These are phyloP conservation scores for Leccinum subtestaceum DNA, from an alignment of 768 basidiomycete genomes.

Conservation along the genomic window DNA sequence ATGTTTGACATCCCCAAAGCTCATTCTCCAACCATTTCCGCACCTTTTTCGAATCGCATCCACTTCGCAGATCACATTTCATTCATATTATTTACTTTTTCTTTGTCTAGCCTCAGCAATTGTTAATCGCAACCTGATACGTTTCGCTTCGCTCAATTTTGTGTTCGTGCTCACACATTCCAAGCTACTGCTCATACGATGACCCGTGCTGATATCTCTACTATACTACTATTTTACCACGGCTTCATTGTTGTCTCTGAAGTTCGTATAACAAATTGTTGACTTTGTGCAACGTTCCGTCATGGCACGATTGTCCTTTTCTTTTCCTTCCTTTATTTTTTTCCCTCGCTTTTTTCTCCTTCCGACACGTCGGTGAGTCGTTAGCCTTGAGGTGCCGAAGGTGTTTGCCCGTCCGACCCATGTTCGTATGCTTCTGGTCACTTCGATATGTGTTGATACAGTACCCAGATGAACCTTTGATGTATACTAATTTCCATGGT, in stretches of 20 bases:
- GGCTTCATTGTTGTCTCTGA: slow-evolving; percentile 15
- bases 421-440: slow-evolving; percentile 13
- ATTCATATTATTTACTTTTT: slow-evolving; percentile 28
- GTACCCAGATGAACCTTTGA: slow-evolving; percentile 14
- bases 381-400: slow-evolving; percentile 3
- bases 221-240: slow-evolving; percentile 35
- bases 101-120: slow-evolving; percentile 22
- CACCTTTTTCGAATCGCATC: slow-evolving; percentile 28
- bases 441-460: slow-evolving; percentile 19
- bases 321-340: not conserved
- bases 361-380: not conserved
- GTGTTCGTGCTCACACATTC: slow-evolving; percentile 20
- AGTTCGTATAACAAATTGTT: slow-evolving; percentile 19
- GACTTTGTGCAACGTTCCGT: slow-evolving; percentile 9
- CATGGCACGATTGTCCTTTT: slow-evolving; percentile 11
- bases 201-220: slow-evolving; percentile 32
- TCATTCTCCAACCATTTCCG: slow-evolving; percentile 24
- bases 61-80: slow-evolving; percentile 27
- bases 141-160: slow-evolving; percentile 15
- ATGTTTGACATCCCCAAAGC: slow-evolving; percentile 32
- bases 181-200: slow-evolving; percentile 30
- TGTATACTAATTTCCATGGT: slow-evolving; percentile 25
- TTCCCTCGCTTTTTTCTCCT: not conserved
- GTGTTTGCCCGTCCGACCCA: not conserved
- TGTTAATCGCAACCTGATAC: slow-evolving; percentile 30